Evolutionary conservation across 768 basidiomycete genomes (phyloP).

Genomic region (Rubroboletus pulcherrimus): DNA sequence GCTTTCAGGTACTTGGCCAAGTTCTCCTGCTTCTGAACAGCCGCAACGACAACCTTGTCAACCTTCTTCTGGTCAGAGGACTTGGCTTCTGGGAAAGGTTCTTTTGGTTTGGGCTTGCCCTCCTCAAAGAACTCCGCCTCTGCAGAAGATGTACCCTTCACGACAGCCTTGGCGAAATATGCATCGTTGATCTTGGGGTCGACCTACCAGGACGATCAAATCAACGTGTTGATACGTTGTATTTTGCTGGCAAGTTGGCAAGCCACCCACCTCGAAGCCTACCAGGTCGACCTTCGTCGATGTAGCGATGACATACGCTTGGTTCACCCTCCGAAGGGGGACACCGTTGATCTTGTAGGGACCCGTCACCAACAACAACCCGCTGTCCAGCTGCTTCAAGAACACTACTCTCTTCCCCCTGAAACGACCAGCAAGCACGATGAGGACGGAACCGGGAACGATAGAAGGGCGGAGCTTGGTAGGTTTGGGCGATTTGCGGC

Average conservation of each 20-base stretch:
- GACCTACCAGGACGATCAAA: constrained; percentile 44
- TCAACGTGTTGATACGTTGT: background rate
- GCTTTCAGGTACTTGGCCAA: constrained; percentile 91
- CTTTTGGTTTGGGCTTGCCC: constrained; percentile 88
- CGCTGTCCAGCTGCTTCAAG: constrained; percentile 91
- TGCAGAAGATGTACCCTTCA: constrained; percentile 70
- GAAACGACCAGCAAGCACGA: constrained; percentile 97
- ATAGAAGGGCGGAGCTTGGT: constrained; percentile 81
- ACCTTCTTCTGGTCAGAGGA: constrained; percentile 87
- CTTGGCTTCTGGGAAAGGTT: constrained; percentile 81
- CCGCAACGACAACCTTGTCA: constrained; percentile 74
- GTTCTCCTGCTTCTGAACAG: constrained; percentile 88
- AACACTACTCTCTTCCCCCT: constrained; percentile 97
- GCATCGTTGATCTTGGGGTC: constrained; percentile 90
- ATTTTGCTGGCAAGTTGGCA: background rate
- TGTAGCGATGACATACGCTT: constrained; percentile 98
- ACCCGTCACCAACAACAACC: constrained; percentile 92
- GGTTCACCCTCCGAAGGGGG: constrained; percentile 95
- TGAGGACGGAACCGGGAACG: constrained; percentile 91
- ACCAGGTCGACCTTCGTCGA: constrained; percentile 88
- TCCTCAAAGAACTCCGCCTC: constrained; percentile 98
- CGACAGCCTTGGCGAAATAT: constrained; percentile 82
- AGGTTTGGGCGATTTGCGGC: constrained; percentile 81
- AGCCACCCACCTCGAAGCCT: constrained; percentile 59
- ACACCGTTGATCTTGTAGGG: constrained; percentile 99